A percentile compares a stretch with the other conserved stretches of the same genome.
Conservation (phyloP, 352 stramenopile genomes). For the Globisporangium canariense region DNA sequence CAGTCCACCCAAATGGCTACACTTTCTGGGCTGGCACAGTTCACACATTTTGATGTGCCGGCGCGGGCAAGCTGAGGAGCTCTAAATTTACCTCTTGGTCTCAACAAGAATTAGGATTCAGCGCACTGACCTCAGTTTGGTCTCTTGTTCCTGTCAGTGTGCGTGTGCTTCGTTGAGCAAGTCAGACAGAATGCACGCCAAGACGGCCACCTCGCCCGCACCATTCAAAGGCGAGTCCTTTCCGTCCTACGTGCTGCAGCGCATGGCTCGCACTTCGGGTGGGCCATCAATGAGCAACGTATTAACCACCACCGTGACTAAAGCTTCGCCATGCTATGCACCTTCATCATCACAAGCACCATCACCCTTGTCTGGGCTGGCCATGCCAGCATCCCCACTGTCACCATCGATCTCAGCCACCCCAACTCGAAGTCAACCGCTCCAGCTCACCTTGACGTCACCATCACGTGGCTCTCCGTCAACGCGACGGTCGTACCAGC, state of each 20-base stretch:
- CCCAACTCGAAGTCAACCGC: conserved; percentile 5
- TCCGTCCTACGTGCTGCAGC: conserved; percentile 50
- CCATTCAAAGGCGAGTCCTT: conserved; percentile 72
- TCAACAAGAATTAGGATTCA: too few relatives aligned
- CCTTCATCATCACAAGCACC: background rate
- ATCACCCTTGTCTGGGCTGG: background rate
- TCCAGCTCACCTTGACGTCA: background rate
- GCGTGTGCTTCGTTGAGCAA: background rate
- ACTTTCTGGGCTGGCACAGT: background rate
- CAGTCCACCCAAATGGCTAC: too few relatives aligned
- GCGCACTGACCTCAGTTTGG: background rate
- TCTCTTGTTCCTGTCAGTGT: background rate
- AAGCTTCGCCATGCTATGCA: background rate
- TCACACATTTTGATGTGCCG: too few relatives aligned
- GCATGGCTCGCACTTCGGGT: conserved; percentile 1
- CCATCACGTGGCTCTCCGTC: background rate
- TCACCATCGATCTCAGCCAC: background rate
- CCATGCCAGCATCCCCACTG: background rate
- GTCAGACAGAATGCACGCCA: background rate
- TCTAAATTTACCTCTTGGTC: too few relatives aligned
- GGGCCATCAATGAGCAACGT: background rate
- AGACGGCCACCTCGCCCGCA: background rate
- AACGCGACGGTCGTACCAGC: conserved; percentile 12
- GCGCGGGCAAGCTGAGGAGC: too few relatives aligned
- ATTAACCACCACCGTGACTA: background rate